A percentile compares a stretch with the other conserved stretches of the same genome.
These are phyloP conservation scores for Chytriomyces sp. DNA, from an alignment of 192 early-diverging fungal species.

Conservation along the genomic window DNA sequence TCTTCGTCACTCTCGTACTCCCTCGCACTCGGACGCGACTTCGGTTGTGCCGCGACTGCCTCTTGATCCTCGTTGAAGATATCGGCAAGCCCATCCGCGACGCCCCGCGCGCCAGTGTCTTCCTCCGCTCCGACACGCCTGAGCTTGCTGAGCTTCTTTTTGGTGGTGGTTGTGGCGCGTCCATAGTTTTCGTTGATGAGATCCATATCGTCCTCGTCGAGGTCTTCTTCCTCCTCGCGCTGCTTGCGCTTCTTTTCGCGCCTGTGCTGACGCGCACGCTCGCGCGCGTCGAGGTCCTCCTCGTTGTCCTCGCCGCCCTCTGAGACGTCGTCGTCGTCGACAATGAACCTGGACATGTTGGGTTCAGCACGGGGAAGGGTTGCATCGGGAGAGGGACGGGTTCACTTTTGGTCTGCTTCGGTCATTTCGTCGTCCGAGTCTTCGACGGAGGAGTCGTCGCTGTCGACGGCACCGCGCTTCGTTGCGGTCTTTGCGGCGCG, in stretches of 20 bases:
- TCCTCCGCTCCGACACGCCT: not conserved
- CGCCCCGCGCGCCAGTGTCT: not conserved
- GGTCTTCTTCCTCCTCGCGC: slow-evolving; percentile 62
- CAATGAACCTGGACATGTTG: slow-evolving; percentile 44
- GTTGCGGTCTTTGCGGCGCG: too few relatives aligned
- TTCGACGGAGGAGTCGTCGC: slow-evolving; percentile 35
- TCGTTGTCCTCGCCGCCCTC: slow-evolving; percentile 59
- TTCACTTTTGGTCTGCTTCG: slow-evolving; percentile 45
- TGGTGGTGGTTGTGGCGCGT: slow-evolving; percentile 39
- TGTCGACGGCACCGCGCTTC: slow-evolving; percentile 2
- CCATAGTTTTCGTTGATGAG: slow-evolving; percentile 86
- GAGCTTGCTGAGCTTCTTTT: slow-evolving; percentile 28
- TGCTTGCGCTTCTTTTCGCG: slow-evolving; percentile 59
- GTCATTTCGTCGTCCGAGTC: slow-evolving; percentile 49
- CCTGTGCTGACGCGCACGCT: slow-evolving; percentile 13
- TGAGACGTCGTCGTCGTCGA: slow-evolving; percentile 51
- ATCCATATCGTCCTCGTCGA: slow-evolving; percentile 92
- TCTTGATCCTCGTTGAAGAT: slow-evolving; percentile 78
- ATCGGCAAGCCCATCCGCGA: slow-evolving; percentile 53
- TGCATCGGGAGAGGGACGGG: not conserved
- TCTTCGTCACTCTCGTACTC: slow-evolving; percentile 52
- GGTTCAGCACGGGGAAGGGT: not conserved
- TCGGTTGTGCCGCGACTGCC: slow-evolving; percentile 20
- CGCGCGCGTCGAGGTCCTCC: slow-evolving; percentile 5
- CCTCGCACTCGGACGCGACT: slow-evolving; percentile 1